These are phyloP conservation scores for Botrytis medusae DNA, from an alignment of 2,329 filamentous ascomycete species.

Conservation along the genomic window DNA sequence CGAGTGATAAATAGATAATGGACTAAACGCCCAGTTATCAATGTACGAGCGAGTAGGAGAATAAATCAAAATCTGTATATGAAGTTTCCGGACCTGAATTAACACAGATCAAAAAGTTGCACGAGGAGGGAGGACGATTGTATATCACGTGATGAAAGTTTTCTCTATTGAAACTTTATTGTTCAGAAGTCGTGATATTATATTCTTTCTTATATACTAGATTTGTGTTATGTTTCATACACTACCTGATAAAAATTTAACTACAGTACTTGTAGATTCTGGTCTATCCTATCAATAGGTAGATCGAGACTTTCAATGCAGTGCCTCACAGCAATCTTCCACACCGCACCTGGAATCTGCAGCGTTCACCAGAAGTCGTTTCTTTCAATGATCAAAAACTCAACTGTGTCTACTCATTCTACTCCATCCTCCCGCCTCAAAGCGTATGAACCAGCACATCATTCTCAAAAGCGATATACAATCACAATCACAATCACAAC, in stretches of 20 bases:
- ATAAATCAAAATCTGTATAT: not conserved
- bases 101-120: not conserved
- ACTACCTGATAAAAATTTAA: fast-evolving
- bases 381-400: not conserved
- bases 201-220: fast-evolving
- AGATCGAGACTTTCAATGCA: not conserved
- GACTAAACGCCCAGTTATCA: not conserved
- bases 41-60: not conserved
- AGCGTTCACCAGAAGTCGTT: not conserved
- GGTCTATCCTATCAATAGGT: not conserved
- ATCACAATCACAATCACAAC: not conserved
- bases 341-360: not conserved
- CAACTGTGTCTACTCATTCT: not conserved
- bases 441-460: not conserved
- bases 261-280: no score
- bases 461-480: not conserved
- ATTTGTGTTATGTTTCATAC: not conserved
- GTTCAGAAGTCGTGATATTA: not conserved
- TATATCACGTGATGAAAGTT: not conserved
- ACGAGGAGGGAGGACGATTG: not conserved
- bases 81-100: not conserved
- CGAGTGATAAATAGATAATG: not conserved
- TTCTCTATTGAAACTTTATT: not conserved
- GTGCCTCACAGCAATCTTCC: not conserved
- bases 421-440: not conserved